phyloP scores from a whole-genome alignment of 148 eudicot species.

The Pouteria glomerata region DNA sequence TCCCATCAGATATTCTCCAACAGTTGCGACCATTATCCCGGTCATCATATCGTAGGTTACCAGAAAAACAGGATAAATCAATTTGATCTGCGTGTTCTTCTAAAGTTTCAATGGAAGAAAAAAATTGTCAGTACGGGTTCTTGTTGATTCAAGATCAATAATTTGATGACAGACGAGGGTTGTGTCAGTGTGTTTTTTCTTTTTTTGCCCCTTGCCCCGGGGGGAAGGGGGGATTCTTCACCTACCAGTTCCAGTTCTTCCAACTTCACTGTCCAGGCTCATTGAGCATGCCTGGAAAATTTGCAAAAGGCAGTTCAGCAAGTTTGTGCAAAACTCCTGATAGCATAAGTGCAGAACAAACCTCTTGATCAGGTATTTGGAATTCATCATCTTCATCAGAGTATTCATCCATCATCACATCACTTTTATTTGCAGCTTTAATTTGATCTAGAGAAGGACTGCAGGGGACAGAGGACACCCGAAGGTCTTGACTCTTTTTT shows the following conservation, averaged over 20 bases:
- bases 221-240: no score
- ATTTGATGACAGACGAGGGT: no score
- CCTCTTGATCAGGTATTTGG: constrained; percentile 84
- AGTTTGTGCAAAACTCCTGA: background rate
- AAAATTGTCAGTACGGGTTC: constrained; percentile 15
- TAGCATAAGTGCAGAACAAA: constrained; percentile 21
- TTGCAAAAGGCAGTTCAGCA: constrained; percentile 9
- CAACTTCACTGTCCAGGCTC: constrained; percentile 40
- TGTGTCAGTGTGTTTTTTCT: no score
- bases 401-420: constrained; percentile 76
- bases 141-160: constrained; percentile 6
- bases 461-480: constrained; percentile 37
- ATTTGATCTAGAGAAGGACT: constrained; percentile 53
- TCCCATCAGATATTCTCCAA: constrained; percentile 86
- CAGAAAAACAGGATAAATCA: constrained; percentile 80
- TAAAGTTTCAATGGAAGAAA: constrained; percentile 33
- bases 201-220: no score
- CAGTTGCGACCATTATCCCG: constrained; percentile 81
- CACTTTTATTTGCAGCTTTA: constrained; percentile 58
- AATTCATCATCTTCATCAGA: constrained; percentile 95
- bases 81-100: constrained; percentile 57
- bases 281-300: constrained; percentile 40
- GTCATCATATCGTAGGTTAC: constrained; percentile 69
- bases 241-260: constrained; percentile 37
- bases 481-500: constrained; percentile 55